Evolutionary conservation across 164 flowering plant species (phyloP), one percentile per base, ranked within the genome.

Genomic region (Santalum album): DNA sequence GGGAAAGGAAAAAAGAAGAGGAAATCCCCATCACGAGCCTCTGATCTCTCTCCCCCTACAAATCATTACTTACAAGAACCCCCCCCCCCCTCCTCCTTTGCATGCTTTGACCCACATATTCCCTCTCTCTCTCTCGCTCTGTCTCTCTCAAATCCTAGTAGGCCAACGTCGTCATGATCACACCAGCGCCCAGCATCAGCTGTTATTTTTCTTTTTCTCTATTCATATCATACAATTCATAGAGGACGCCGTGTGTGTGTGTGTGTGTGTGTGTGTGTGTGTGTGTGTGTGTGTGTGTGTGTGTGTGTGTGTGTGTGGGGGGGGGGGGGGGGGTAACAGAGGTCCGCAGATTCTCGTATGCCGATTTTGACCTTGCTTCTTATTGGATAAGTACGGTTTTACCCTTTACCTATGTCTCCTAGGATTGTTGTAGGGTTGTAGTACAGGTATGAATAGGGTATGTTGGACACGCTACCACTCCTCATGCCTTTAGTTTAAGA

Each of bases 141-240:
- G 3, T 53, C 64, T 58, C 58, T 56, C 58, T 44, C 54, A 20
- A 48, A 32, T 36, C 17, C 18, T 24, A 55, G 59, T 53, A 65
- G 45, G 68, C 70, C 73, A 69, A 72, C 70, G 73, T 69, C 63
- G 76, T 65, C 66, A 65, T 72, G 61, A 72, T 72, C 72, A 70
- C 78, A 55, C 25, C 46, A 53, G 25, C 47, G 9, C 34, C 34
- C 34, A 3, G 4, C 34, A 29, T 9, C 4, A 29, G 9, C 34
- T 29, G 9, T 3, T 29, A 3, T 29, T 29, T 29, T 29, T 9
- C 34, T n/a, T n/a, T n/a, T n/a, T n/a, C n/a, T n/a, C n/a, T n/a
- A n/a, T n/a, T n/a, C n/a, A n/a, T n/a, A n/a, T n/a, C 38, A 53
- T 34, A 15, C 6, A 4, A 19, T 42, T 7, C 19, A 18, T 60